Evolutionary conservation across 1,284 basidiomycete species (phyloP).

Genomic region (Irpex sp.): DNA sequence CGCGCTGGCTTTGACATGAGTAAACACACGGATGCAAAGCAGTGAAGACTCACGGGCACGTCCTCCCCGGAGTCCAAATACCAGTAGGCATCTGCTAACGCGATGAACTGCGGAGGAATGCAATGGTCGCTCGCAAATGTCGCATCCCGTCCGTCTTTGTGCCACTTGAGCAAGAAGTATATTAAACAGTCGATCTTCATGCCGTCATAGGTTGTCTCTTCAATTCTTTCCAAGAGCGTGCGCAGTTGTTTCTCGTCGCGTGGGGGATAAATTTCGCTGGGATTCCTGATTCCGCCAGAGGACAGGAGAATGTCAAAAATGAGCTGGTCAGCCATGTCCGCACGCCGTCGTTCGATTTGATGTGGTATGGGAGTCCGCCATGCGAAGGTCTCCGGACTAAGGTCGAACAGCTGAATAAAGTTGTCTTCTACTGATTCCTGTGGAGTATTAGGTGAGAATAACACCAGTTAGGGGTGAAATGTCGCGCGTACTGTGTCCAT

Average conservation of each 20-base stretch:
- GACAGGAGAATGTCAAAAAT: constrained; percentile 69
- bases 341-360: constrained; percentile 57
- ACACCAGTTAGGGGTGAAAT: background rate
- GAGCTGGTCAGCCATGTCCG: constrained; percentile 53
- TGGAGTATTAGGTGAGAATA: background rate
- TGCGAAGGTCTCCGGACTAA: constrained; percentile 38
- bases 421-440: constrained; percentile 8
- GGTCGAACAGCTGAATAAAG: constrained; percentile 38
- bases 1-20: constrained; percentile 37
- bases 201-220: constrained; percentile 55
- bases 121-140: constrained; percentile 48
- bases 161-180: constrained; percentile 74
- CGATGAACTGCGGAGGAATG: constrained; percentile 67
- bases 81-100: constrained; percentile 77
- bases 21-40: background rate
- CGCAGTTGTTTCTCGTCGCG: constrained; percentile 44
- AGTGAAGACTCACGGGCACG: constrained; percentile 43
- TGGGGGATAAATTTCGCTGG: constrained; percentile 64
- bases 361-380: constrained; percentile 43
- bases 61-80: constrained; percentile 63
- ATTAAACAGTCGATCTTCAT: constrained; percentile 74
- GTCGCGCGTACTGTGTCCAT: background rate
- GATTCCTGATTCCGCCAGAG: constrained; percentile 53
- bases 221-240: constrained; percentile 54
- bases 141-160: constrained; percentile 55